phyloP scores from a whole-genome alignment of 768 basidiomycete species.

The Russula lepida region DNA sequence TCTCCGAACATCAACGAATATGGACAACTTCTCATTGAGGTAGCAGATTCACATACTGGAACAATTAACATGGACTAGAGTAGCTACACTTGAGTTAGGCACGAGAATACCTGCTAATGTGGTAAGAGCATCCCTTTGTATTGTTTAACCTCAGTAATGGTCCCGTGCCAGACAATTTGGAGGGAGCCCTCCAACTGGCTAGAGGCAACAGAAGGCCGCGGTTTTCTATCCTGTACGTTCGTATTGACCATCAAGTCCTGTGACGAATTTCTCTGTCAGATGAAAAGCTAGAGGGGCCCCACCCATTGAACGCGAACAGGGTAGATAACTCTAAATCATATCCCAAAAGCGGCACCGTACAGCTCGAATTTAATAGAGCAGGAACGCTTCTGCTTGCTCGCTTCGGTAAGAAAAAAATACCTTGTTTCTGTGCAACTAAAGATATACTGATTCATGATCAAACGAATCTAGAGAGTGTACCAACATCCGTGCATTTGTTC shows the following conservation, averaged over 20 bases:
- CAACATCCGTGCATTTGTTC: slow-evolving; percentile 59
- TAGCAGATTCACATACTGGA: slow-evolving; percentile 67
- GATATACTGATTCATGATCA: slow-evolving; percentile 12
- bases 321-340: slow-evolving; percentile 53
- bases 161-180: slow-evolving; percentile 58
- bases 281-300: slow-evolving; percentile 52
- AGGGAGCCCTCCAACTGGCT: slow-evolving; percentile 81
- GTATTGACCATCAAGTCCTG: neutral
- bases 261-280: slow-evolving; percentile 35
- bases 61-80: slow-evolving; percentile 63
- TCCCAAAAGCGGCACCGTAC: slow-evolving; percentile 58
- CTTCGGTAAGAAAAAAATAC: slow-evolving; percentile 44
- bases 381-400: slow-evolving; percentile 68
- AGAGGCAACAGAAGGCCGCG: slow-evolving; percentile 72
- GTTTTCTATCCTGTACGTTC: slow-evolving; percentile 74
- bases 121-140: slow-evolving; percentile 34
- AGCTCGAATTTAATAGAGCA: slow-evolving; percentile 75
- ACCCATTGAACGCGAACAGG: slow-evolving; percentile 41
- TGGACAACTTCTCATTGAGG: neutral
- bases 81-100: slow-evolving; percentile 53
- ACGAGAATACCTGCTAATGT: slow-evolving; percentile 46
- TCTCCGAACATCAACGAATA: slow-evolving; percentile 4
- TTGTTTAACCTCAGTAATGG: slow-evolving; percentile 3
- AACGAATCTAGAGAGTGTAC: slow-evolving; percentile 45
- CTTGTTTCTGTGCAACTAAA: neutral